phyloP scores from a whole-genome alignment of 2,329 filamentous ascomycete genomes.

The Sordariomycetes sp. region DNA sequence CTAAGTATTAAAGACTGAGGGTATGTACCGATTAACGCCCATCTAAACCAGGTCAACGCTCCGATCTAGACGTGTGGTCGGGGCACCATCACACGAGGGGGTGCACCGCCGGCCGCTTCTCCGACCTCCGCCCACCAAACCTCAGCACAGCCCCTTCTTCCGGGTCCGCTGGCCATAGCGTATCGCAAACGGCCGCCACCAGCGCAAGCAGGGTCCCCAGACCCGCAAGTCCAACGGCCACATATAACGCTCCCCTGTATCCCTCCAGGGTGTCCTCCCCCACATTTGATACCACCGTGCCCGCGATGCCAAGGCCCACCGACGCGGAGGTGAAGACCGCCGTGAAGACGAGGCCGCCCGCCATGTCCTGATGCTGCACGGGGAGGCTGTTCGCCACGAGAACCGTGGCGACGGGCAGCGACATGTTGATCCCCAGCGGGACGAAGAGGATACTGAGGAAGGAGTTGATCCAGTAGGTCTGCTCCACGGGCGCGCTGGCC shows the following conservation, averaged over 20 bases:
- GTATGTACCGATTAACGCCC: background rate
- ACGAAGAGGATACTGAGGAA: slow-evolving; percentile 49
- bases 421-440: slow-evolving; percentile 57
- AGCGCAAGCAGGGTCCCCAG: slow-evolving; percentile 19
- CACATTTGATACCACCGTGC: slow-evolving; percentile 44
- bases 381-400: slow-evolving; percentile 43
- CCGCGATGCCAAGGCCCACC: slow-evolving; percentile 54
- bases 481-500: slow-evolving; percentile 35
- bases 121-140: background rate
- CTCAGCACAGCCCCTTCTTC: background rate
- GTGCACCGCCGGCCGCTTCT: background rate
- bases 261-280: slow-evolving; percentile 18
- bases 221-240: slow-evolving; percentile 27
- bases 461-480: slow-evolving; percentile 54
- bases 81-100: background rate
- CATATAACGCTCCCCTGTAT: slow-evolving; percentile 26
- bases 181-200: slow-evolving; percentile 1
- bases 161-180: slow-evolving; percentile 9
- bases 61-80: background rate
- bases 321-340: slow-evolving; percentile 61
- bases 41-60: background rate
- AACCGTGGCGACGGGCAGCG: slow-evolving; percentile 50
- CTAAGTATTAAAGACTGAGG: background rate
- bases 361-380: slow-evolving; percentile 34
- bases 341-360: slow-evolving; percentile 46